Base-by-base conservation (phyloP, 805 yeast species). In the Komagataella pseudopastoris region DNA sequence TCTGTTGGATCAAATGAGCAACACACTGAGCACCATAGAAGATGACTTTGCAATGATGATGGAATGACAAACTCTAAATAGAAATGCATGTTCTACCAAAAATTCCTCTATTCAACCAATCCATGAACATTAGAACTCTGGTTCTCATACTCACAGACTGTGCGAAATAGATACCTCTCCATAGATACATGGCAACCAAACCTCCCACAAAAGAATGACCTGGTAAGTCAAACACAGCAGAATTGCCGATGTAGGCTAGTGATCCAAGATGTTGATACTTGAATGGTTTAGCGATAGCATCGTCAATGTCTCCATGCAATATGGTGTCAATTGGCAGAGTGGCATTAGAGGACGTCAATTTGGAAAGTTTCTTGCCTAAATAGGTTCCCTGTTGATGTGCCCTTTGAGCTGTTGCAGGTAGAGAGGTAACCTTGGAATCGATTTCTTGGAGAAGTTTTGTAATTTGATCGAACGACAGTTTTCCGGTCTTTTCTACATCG, bases 391-490 rank as follows among this genome's bases (percentile, higher is more conserved):
- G 88, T 63, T 82, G 88, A 56, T 76, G 71, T 2, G 88, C 87
- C 53, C 87, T 72, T 68, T 82, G 88, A 7, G 88, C 88, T 7
- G 88, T 82, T 6, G 87, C 85, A 4, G 88, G 88, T 56, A 82
- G 64, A 2, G 85, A 78, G 4, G 85, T 80, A 53, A 81, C 78
- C 62, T 79, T 77, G 16, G 78, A 71, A 60, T 82, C 85, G 23
- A 80, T 75, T 51, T 76, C 78, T 51, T 72, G 68, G 55, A 82
- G 64, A 54, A 80, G 60, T 12, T 67, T 64, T 24, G 75, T 66
- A 39, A 82, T 69, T 54, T 81, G 82, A 49, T 71, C 69, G 56
- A 79, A 74, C 16, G 72, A 69, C 50, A 83, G 64, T n/a, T 71
- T 66, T 16, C 85, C 85, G 2, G 74, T 60, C 2, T 67, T 63